Base-by-base conservation (phyloP, 495 filamentous ascomycete genomes). In the Ascodesmis nigricans region DNA sequence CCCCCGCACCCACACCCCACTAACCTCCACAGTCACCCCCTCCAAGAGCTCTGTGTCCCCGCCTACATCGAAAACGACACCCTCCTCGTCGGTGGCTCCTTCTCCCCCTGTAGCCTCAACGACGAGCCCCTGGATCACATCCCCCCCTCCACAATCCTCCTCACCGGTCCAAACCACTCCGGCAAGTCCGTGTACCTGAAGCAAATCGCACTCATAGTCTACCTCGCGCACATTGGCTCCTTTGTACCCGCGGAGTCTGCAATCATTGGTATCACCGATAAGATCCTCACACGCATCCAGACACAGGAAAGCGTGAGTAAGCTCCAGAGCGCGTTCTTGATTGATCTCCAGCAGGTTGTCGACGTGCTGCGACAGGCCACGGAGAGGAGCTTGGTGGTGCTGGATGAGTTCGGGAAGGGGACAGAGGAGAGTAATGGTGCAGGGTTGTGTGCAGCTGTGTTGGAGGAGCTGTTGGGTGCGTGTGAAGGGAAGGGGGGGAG, bases 351-450 rank as follows among this genome's bases (percentile, higher is more conserved):
- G 41, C 82, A 97, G 41, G 70, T 91, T 8, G 71, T 78, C 0
- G 64, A 84, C 36, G 69, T 75, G 1, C 57, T 87, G 37, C 79
- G 69, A 29, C 68, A 91, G 24, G 69, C 73, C 5, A 92, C 87
- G 9, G 58, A 65, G 19, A 66, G 70, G 18, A 91, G 76, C 46
- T 56, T 97, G 1, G 53, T 95, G 3, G 59, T 97, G 16, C 73
- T 91, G 32, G 87, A 97, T 47, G 90, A 97, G 45, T 95, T 97
- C 42, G 87, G 87, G 3, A 97, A 93, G 56, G 90, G 87, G 5
- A 97, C 87, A 0, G 75, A 78, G 33, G 62, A 66, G 10, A 64
- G 63, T 40, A 67, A 87, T 56, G 87, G 87, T 14, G 76, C 82
- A 3, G 90, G 79, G 0, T 58, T 97, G n/a, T 71, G 79, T 31